These are phyloP conservation scores for Laetiporus sulphureus DNA, from an alignment of 1,284 basidiomycete genomes.

Conservation along the genomic window DNA sequence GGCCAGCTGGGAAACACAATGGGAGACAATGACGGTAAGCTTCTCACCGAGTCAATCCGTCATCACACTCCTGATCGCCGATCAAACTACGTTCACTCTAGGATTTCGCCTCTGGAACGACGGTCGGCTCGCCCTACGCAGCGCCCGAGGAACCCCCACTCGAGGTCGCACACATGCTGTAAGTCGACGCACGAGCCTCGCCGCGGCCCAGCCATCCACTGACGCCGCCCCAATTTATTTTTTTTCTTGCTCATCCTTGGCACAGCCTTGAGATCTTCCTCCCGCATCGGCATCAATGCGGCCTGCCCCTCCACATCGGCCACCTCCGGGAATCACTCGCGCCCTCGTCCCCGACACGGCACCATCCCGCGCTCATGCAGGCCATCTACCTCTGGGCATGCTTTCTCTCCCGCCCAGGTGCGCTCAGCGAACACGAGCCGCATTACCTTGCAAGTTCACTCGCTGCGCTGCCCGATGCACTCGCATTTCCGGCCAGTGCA, in stretches of 20 bases:
- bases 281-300: slow-evolving; percentile 68
- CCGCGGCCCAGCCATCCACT: too few species aligned
- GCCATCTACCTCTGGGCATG: slow-evolving; percentile 77
- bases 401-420: slow-evolving; percentile 64
- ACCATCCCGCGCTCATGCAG: slow-evolving; percentile 69
- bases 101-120: too few species aligned
- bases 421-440: slow-evolving; percentile 60
- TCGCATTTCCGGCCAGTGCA: slow-evolving; percentile 44
- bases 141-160: background rate
- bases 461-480: slow-evolving; percentile 51
- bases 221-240: too few species aligned
- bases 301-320: slow-evolving; percentile 60
- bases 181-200: background rate
- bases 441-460: slow-evolving; percentile 58
- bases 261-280: slow-evolving; percentile 65
- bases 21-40: too few species aligned
- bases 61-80: too few species aligned
- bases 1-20: too few species aligned
- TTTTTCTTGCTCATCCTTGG: background rate
- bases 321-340: slow-evolving; percentile 53
- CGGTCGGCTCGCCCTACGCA: background rate
- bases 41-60: too few species aligned
- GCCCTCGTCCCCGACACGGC: slow-evolving; percentile 46
- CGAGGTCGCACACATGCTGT: background rate
- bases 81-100: too few species aligned